Evolutionary conservation across 768 basidiomycete species (phyloP).

Genomic region (Amanita exitialis): DNA sequence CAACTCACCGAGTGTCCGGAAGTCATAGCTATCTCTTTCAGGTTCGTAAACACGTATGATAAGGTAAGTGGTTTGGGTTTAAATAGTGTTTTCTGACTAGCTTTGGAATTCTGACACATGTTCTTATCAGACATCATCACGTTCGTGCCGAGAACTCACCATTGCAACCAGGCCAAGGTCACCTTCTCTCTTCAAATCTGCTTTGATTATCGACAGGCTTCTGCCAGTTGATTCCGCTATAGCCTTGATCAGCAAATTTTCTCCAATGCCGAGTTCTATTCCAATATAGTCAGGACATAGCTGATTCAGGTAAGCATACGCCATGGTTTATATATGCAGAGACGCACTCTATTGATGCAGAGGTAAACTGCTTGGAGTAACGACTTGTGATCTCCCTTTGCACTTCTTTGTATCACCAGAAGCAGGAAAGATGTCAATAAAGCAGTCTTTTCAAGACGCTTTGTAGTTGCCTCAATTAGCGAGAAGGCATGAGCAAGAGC

Average conservation of each 20-base stretch:
- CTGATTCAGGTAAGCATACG: slow-evolving; percentile 28
- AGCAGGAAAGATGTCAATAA: slow-evolving; percentile 83
- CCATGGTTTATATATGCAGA: neutral
- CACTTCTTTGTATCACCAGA: slow-evolving; percentile 82
- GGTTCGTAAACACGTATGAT: slow-evolving; percentile 78
- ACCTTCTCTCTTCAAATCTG: slow-evolving; percentile 89
- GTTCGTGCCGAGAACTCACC: slow-evolving; percentile 14
- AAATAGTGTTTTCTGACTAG: slow-evolving; percentile 87
- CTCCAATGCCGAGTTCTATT: slow-evolving; percentile 93
- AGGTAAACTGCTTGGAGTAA: slow-evolving; percentile 88
- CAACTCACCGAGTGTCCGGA: slow-evolving; percentile 65
- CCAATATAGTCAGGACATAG: slow-evolving; percentile 93
- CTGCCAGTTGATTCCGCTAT: slow-evolving; percentile 95
- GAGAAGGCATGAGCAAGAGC: slow-evolving; percentile 84
- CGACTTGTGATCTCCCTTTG: slow-evolving; percentile 59
- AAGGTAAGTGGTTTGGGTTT: slow-evolving; percentile 89
- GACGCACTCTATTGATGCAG: slow-evolving; percentile 86
- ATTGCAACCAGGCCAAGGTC: slow-evolving; percentile 96
- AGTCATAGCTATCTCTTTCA: slow-evolving; percentile 85
- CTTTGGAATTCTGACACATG: slow-evolving; percentile 71
- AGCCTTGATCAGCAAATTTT: slow-evolving; percentile 88
- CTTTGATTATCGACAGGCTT: slow-evolving; percentile 70
- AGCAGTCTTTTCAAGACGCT: slow-evolving; percentile 86
- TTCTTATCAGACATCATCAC: neutral
- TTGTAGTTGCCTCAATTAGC: slow-evolving; percentile 89